A percentile compares a stretch with the other conserved stretches of the same genome.
phyloP scores from a whole-genome alignment of 805 yeast species.

The Barnettozyma siamensis region DNA sequence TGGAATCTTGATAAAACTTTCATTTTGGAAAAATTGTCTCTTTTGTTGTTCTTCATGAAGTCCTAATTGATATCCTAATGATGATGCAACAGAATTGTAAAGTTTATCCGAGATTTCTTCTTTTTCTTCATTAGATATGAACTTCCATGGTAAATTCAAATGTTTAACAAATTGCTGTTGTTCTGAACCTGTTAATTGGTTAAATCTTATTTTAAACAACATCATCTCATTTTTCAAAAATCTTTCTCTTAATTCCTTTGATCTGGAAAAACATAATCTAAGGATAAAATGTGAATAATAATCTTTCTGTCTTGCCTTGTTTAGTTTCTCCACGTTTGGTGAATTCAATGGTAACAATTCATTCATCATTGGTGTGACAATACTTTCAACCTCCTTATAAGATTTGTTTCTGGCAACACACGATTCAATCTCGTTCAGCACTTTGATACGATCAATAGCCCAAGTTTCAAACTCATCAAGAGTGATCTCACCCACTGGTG shows the following conservation, averaged over 20 bases:
- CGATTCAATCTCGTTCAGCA: constrained; percentile 80
- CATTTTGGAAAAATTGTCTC: constrained; percentile 46
- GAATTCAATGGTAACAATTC: constrained; percentile 60
- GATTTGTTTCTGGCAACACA: constrained; percentile 59
- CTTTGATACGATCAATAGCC: constrained; percentile 88
- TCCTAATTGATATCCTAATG: constrained; percentile 29
- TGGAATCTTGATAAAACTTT: constrained; percentile 75
- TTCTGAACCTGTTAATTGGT: constrained; percentile 55
- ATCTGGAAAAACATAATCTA: constrained; percentile 83
- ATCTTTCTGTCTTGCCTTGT: constrained; percentile 66
- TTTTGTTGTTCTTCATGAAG: constrained; percentile 39
- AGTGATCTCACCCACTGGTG: constrained; percentile 83
- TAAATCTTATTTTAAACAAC: constrained; percentile 70
- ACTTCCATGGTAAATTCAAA: constrained; percentile 67
- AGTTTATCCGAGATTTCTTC: constrained; percentile 40
- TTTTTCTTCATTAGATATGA: constrained; percentile 60
- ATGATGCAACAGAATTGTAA: constrained; percentile 46
- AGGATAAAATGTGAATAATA: constrained; percentile 88
- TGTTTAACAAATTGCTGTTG: constrained; percentile 64
- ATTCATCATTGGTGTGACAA: constrained; percentile 59
- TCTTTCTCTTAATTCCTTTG: constrained; percentile 74
- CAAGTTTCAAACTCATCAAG: constrained; percentile 89
- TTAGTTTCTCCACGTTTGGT: constrained; percentile 28
- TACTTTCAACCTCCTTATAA: constrained; percentile 56
- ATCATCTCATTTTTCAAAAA: constrained; percentile 72